phyloP scores from a whole-genome alignment of 495 filamentous ascomycete species.

The Penicillium taxi region DNA sequence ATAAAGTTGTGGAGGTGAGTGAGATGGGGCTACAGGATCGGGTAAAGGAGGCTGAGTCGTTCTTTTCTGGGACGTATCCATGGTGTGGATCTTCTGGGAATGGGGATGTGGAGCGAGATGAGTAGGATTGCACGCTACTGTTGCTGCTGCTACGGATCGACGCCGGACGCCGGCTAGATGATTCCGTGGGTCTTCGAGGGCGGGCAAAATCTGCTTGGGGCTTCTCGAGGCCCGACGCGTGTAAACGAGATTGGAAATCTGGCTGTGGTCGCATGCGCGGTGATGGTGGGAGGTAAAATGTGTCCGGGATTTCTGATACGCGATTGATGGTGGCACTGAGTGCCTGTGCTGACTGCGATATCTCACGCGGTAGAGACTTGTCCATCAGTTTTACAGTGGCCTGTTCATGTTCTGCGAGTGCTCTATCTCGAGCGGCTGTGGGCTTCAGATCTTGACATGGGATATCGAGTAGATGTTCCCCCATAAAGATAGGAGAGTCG shows the following conservation, averaged over 20 bases:
- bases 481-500: conserved; percentile 8
- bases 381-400: conserved; percentile 2
- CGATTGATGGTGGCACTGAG: conserved; percentile 16
- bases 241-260: conserved; percentile 15
- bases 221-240: conserved; percentile 21
- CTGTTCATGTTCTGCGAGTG: too few relatives aligned
- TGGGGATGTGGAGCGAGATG: conserved; percentile 14
- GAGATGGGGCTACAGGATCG: conserved; percentile 20
- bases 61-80: conserved; percentile 17
- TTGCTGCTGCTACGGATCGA: conserved; percentile 27
- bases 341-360: too few relatives aligned
- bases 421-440: conserved; percentile 3
- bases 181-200: conserved; percentile 16
- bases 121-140: conserved; percentile 18
- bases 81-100: conserved; percentile 9
- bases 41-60: conserved; percentile 11
- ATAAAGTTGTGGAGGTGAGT: conserved; percentile 10
- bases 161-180: conserved; percentile 17
- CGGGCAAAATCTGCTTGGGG: conserved; percentile 5
- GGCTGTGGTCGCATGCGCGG: conserved; percentile 7
- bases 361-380: not conserved
- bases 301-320: conserved; percentile 22
- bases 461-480: conserved; percentile 9
- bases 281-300: conserved; percentile 17
- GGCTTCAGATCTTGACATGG: conserved; percentile 9